Evolutionary conservation across 2,329 filamentous ascomycete species (phyloP).

Genomic region (Scortechinia acanthostroma): DNA sequence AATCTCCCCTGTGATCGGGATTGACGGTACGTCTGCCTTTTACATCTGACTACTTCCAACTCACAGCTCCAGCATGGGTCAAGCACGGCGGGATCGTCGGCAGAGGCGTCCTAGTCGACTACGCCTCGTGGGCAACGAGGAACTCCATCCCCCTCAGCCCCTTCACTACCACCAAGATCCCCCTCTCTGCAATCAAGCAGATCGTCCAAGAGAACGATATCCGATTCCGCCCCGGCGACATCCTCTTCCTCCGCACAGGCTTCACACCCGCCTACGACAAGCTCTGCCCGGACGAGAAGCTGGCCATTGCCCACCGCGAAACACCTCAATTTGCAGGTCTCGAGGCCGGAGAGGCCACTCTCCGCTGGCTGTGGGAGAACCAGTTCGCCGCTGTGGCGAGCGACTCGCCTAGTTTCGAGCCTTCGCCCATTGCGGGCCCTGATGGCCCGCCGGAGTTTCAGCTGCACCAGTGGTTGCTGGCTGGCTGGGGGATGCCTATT

Average conservation of each 20-base stretch:
- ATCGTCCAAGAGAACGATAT: constrained; percentile 33
- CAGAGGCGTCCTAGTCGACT: constrained; percentile 43
- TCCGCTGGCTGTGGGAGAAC: constrained; percentile 50
- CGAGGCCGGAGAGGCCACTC: constrained; percentile 33
- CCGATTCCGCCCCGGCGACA: constrained; percentile 38
- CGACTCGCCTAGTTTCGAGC: constrained; percentile 45
- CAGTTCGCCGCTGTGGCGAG: constrained; percentile 46
- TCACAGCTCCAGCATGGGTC: constrained; percentile 22
- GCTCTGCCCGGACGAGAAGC: constrained; percentile 23
- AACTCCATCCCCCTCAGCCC: constrained; percentile 23
- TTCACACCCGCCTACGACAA: constrained; percentile 34
- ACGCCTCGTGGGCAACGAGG: constrained; percentile 30
- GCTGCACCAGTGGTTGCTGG: constrained; percentile 10
- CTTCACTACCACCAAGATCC: constrained; percentile 31
- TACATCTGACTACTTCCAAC: constrained; percentile 6
- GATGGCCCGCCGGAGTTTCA: constrained; percentile 11
- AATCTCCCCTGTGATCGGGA: not conserved
- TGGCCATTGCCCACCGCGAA: constrained; percentile 17
- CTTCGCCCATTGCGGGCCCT: too few relatives aligned
- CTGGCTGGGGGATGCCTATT: constrained; percentile 11
- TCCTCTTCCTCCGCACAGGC: constrained; percentile 46
- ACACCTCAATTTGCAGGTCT: constrained; percentile 31
- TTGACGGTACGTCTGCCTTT: not conserved
- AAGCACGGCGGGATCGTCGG: constrained; percentile 35
- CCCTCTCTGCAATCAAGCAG: constrained; percentile 28